Percentiles rank a stretch among this genome's conserved stretches.
These are phyloP conservation scores for Diaporthe humulicola DNA, from an alignment of 2,329 filamentous ascomycete species.

Conservation along the genomic window DNA sequence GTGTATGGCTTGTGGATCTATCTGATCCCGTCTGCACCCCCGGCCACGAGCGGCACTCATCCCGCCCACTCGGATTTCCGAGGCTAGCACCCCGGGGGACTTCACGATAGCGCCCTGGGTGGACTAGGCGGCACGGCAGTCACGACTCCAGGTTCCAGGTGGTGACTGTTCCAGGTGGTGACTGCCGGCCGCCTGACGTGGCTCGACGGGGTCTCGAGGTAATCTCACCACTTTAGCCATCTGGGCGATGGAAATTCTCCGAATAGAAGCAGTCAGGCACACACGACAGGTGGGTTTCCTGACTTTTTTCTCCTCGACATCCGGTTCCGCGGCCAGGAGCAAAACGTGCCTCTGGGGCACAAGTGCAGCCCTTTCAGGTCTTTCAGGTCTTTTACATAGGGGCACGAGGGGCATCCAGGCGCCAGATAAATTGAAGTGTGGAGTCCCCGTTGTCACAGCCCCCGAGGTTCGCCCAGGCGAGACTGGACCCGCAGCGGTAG, in stretches of 20 bases:
- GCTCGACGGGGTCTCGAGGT: constrained; percentile 10
- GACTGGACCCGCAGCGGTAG: constrained; percentile 13
- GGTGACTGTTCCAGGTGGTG: not conserved
- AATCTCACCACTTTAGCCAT: not conserved
- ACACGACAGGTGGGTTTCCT: constrained; percentile 3
- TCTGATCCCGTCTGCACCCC: not conserved
- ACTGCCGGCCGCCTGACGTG: constrained; percentile 17
- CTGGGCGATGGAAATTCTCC: constrained; percentile 29
- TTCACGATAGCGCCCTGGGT: constrained; percentile 17
- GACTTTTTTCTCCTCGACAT: constrained; percentile 4
- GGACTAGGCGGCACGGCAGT: not conserved
- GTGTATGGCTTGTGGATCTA: constrained; percentile 28
- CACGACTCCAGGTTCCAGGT: not conserved
- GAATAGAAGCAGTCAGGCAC: constrained; percentile 20
- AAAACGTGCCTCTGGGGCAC: not conserved
- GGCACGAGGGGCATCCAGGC: constrained; percentile 11
- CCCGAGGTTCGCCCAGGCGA: constrained; percentile 12
- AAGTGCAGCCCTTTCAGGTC: no score
- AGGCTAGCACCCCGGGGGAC: constrained; percentile 16
- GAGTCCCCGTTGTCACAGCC: constrained; percentile 20
- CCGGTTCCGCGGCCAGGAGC: constrained; percentile 21
- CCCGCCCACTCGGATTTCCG: constrained; percentile 4
- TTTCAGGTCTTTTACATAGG: not conserved
- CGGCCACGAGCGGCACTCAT: constrained; percentile 12
- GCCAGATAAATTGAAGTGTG: constrained; percentile 35